These are phyloP conservation scores for Alternaria triticina DNA, from an alignment of 2,329 filamentous ascomycete species.

Conservation along the genomic window DNA sequence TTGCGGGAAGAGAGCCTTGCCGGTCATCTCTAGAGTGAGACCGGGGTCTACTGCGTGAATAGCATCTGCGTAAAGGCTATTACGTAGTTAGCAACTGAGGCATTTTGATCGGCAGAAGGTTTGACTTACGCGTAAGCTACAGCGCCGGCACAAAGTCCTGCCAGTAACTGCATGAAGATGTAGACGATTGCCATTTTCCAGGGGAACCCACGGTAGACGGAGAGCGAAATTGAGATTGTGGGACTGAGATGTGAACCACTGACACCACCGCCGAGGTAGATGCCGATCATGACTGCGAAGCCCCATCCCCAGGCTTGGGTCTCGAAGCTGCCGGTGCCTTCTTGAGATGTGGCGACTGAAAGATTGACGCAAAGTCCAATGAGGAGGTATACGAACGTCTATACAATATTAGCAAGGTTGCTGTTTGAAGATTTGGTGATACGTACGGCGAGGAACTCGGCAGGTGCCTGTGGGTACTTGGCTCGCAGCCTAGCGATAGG, in stretches of 20 bases:
- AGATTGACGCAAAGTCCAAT: conserved; percentile 61
- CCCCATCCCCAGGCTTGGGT: conserved; percentile 56
- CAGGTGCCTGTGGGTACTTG: conserved; percentile 60
- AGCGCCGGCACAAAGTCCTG: conserved; percentile 56
- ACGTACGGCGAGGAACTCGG: conserved; percentile 59
- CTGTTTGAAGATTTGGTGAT: neutral
- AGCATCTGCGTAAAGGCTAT: conserved; percentile 53
- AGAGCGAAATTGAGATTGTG: conserved; percentile 51
- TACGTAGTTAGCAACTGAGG: conserved; percentile 25
- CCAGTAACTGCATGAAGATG: conserved; percentile 59
- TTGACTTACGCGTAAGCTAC: conserved; percentile 52
- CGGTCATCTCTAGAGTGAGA: conserved; percentile 36
- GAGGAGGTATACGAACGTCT: conserved; percentile 39
- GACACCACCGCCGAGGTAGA: conserved; percentile 55
- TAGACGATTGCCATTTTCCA: conserved; percentile 59
- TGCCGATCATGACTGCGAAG: conserved; percentile 60
- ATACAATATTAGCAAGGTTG: neutral
- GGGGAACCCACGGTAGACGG: conserved; percentile 66
- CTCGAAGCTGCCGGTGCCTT: conserved; percentile 43
- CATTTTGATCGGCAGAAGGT: conserved; percentile 46
- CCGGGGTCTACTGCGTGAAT: conserved; percentile 65
- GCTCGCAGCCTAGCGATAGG: conserved; percentile 59
- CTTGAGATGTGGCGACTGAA: conserved; percentile 55
- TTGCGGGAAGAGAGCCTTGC: conserved; percentile 67
- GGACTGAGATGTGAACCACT: conserved; percentile 59